Evolutionary conservation across 2,329 filamentous ascomycete species (phyloP), one percentile per base, ranked within the genome.

Genomic region (Pestalotiopsis sp.): DNA sequence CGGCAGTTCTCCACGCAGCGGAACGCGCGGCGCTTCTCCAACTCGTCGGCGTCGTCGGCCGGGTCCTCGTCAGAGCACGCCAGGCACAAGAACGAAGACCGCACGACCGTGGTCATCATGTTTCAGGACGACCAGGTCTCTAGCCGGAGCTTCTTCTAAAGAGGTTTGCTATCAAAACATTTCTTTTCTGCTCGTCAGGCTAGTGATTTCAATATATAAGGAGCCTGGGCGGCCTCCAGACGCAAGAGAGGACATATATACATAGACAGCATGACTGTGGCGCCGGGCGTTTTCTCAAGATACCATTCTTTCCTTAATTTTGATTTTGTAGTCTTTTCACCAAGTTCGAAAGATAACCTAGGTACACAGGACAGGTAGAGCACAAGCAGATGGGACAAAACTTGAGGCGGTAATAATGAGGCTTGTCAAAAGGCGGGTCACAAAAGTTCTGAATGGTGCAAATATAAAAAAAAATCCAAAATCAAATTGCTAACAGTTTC

Each of bases 41-140:
- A 66, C 41, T 63, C 63, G 9, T 62, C 67, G 61, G 61, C 67
- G 31, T 38, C 39, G 13, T 38, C 64, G 62, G 39, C 9, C 31
- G 31, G 5, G 31, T 36, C 65, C 14, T 62, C 65, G 4, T 59
- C 62, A 4, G 65, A 25, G 25, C 57, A 65, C 7, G 41, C 68
- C 66, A 38, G 23, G 13, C 3, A 9, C 17, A 20, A n/a, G 68
- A 7, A 65, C 41, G 61, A 38, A 58, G 72, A 74, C 45, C 72
- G 71, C 52, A 71, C 52, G 36, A 67, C 65, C 27, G 72, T 75
- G n/a, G 62, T 73, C 31, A 73, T 75, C 27, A 72, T 74, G 71
- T 74, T 71, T 41, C 72, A 68, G 4, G 69, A 73, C 20, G 65
- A 66, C 11, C 49, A 70, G 17, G 27, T 20, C 41, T 23, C 20